phyloP scores from a whole-genome alignment of 129 eudicot species.

The Silybum marianum region DNA sequence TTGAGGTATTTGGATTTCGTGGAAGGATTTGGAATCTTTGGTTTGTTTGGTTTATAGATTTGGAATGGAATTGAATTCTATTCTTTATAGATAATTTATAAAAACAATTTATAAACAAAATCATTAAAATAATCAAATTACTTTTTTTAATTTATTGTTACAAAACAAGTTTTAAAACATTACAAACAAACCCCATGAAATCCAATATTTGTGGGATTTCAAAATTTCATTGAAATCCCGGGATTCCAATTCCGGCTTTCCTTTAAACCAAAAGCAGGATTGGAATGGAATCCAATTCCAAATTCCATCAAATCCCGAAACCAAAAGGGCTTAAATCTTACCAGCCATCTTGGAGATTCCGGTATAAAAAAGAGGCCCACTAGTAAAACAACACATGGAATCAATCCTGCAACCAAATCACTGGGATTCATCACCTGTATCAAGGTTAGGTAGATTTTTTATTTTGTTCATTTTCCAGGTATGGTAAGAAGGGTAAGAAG shows the following conservation, averaged over 20 bases:
- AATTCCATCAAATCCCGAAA: neutral
- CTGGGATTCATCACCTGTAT: neutral
- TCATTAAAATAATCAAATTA: neutral
- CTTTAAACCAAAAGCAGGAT: neutral
- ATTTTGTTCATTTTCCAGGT: neutral
- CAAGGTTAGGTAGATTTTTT: neutral
- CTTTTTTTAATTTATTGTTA: too few relatives aligned
- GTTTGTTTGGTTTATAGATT: too few relatives aligned
- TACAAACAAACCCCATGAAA: neutral
- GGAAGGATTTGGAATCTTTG: neutral
- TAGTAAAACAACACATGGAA: constrained; percentile 64
- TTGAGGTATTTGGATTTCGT: neutral
- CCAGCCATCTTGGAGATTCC: constrained; percentile 98
- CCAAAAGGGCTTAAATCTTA: constrained; percentile 31
- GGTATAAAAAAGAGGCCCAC: constrained; percentile 73
- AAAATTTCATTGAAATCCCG: neutral
- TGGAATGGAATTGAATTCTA: neutral
- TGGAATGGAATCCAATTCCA: neutral
- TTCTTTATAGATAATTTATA: neutral
- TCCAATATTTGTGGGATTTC: too few relatives aligned
- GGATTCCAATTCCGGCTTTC: neutral
- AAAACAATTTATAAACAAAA: too few relatives aligned
- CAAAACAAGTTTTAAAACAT: neutral
- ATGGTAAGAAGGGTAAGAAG: too few relatives aligned
- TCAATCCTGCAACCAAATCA: constrained; percentile 48